Base-by-base conservation (phyloP, 2,329 filamentous ascomycete genomes). In the Botryotinia globosa region DNA sequence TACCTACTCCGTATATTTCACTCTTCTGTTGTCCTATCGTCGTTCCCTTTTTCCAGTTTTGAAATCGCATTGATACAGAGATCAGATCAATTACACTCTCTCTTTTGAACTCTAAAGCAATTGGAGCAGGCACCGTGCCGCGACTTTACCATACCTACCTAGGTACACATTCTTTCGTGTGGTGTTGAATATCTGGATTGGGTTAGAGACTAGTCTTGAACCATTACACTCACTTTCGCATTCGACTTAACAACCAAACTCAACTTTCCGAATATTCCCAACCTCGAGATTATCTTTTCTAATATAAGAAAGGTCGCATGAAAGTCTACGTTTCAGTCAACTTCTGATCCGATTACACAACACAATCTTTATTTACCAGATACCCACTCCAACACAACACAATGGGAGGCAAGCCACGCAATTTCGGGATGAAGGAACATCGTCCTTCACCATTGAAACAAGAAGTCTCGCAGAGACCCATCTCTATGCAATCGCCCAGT, bases 391-490 rank as follows among this genome's bases (percentile, higher is more conserved):
- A 61, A 10, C 8, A 39, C 37, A 18, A 42, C 56, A 74, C 62
- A 48, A 78, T 77, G 76, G 75, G 74, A 42, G 74, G 74, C 22
- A 76, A 76, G 39, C 76, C 75, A 64, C 74, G 76, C 74, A 74
- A 72, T 29, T 72, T 72, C 18, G 70, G 70, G 12, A 73, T 74
- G 14, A 74, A 75, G 45, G 73, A 76, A 37, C 74, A 74, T 42
- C 76, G 74, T 20, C 80, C 80, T 12, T 80, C 79, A 4, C 80
- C 80, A 8, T 77, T 81, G 22, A 73, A 77, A 44, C 80, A 81
- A 76, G 77, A 69, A 76, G 77, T 45, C 54, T 78, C 39, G 16
- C 64, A 72, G 54, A 37, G 66, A 37, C 64, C 64, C 5, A 14
- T 72, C 34, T 69, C 71, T 1, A 72, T 73, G 73, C 67, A 69